Conservation (phyloP, 371 early-diverging fungal species). For the Neoconidiobolus thromboides region DNA sequence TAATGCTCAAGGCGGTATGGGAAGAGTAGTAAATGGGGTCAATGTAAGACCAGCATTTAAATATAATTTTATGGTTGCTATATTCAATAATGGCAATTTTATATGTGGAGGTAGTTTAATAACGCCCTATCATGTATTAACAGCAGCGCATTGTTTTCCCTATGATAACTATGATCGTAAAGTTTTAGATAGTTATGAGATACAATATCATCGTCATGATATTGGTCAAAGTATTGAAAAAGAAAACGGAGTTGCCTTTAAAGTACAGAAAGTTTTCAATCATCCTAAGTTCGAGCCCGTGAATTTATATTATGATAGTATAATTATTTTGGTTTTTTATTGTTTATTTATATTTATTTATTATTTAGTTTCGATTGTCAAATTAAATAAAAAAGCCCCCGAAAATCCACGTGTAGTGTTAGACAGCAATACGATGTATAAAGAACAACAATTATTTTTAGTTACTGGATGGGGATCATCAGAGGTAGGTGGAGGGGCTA, state of each 20-base stretch:
- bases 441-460: too few species aligned
- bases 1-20: not conserved
- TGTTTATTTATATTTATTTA: too few species aligned
- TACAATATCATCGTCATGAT: conserved; percentile 5
- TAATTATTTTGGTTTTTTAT: too few species aligned
- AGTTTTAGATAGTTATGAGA: not conserved
- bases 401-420: too few species aligned
- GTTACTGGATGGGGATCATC: too few species aligned
- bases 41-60: conserved; percentile 1
- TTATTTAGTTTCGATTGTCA: too few species aligned
- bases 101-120: conserved; percentile 2
- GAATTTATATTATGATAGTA: too few species aligned
- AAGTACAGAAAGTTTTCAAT: not conserved
- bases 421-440: too few species aligned
- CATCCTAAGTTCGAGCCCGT: too few species aligned
- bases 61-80: not conserved
- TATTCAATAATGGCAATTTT: not conserved
- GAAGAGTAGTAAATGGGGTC: not conserved
- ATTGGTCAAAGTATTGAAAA: not conserved
- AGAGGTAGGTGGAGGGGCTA: too few species aligned
- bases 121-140: not conserved
- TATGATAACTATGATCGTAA: too few species aligned
- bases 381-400: too few species aligned
- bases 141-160: conserved; percentile 4
- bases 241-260: not conserved